Base-by-base conservation (phyloP, 2,329 filamentous ascomycete genomes). In the Alternaria arbusti region DNA sequence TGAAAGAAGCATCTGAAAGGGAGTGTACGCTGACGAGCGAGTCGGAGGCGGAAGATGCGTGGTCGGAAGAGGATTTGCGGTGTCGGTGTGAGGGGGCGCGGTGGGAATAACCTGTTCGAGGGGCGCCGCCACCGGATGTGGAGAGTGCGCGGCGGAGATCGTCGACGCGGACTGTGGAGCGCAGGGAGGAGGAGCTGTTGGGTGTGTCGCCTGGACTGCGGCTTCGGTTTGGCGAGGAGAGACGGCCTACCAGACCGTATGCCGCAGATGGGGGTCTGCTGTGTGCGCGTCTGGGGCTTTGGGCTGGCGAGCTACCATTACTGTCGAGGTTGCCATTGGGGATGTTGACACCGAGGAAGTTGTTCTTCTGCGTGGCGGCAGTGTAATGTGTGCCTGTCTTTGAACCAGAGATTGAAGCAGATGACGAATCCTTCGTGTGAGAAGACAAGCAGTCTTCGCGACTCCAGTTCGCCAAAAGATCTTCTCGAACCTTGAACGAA, bases 391-490 rank as follows among this genome's bases (percentile, higher is more conserved):
- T 74, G 0, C 72, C 77, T 1, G 87, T 85, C 66, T 88, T 89
- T 3, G 93, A 96, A 22, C 93, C 93, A 57, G 85, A 91, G 58
- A 96, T 82, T 5, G 93, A 97, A 12, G 88, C 87, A 0, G 91
- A 88, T 71, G 90, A 92, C 71, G 89, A 89, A 59, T 91, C 84
- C 62, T 84, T 88, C 63, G 91, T 88, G 52, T 92, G 86, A 40
- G 87, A 85, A 11, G 89, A 87, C 56, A 96, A 82, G 30, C 91
- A 91, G 13, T 84, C 81, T 22, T 97, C 94, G 74, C 90, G 89
- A 43, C 89, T 91, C 95, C 95, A 97, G 51, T 92, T 88, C 20
- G 87, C 84, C 61, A 93, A 82, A 87, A 97, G 92, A 69, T 92
- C 87, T 65, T 96, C 92, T 68, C 86, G 89, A 70, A 93, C 87